phyloP scores from a whole-genome alignment of 2,329 filamentous ascomycete species.

The Alternaria viburni region DNA sequence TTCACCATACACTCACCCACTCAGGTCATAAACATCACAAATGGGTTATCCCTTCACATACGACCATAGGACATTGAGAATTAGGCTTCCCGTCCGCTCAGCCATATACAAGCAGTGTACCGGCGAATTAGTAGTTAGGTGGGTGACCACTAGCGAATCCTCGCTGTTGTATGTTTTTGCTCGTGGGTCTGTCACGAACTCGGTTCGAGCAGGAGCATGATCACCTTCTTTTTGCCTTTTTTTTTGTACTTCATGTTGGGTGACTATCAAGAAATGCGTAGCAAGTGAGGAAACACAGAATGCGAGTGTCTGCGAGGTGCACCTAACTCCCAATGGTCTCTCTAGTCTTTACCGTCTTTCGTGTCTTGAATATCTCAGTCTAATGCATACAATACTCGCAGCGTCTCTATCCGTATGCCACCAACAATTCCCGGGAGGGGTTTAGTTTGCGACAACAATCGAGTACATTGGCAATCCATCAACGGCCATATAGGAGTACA shows the following conservation, averaged over 20 bases:
- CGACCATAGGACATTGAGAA: too few species aligned
- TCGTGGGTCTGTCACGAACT: background rate
- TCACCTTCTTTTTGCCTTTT: background rate
- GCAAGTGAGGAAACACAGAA: background rate
- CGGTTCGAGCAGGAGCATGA: background rate
- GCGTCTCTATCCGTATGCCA: accelerated
- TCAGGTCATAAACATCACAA: too few species aligned
- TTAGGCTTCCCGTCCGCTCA: too few species aligned
- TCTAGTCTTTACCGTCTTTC: background rate
- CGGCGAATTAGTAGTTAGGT: too few species aligned
- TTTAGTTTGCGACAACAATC: too few species aligned
- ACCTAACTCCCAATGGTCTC: accelerated
- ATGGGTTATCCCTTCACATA: too few species aligned
- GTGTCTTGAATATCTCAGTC: background rate
- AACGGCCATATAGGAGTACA: background rate
- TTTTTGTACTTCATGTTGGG: too few species aligned
- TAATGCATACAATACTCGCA: background rate
- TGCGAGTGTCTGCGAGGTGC: background rate
- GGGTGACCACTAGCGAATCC: too few species aligned
- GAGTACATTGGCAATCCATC: background rate
- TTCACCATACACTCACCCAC: too few species aligned
- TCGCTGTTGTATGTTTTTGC: background rate
- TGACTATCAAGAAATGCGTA: too few species aligned
- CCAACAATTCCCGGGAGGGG: too few species aligned
- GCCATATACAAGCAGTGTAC: too few species aligned